Percentiles rank a stretch among this genome's conserved stretches.
Conservation (phyloP, 345 rosid species). For the Salix arbutifolia region DNA sequence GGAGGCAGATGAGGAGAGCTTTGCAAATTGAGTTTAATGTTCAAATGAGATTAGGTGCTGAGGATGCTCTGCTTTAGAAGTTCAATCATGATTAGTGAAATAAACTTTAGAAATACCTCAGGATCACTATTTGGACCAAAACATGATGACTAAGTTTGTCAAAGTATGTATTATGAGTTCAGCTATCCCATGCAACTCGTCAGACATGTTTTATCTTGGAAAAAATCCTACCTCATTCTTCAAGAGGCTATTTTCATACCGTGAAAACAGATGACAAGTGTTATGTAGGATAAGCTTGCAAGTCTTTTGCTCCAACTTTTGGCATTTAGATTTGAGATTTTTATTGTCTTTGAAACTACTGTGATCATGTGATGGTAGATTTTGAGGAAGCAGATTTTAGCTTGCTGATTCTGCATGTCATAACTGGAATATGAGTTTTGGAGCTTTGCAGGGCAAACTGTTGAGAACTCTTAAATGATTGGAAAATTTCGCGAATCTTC, state of each 20-base stretch:
- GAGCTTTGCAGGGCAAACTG: not conserved
- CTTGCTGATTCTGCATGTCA: not conserved
- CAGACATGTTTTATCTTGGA: not conserved
- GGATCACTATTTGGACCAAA: no score
- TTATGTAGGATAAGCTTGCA: not conserved
- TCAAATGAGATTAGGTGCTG: not conserved
- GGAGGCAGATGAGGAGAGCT: not conserved
- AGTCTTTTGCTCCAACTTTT: not conserved
- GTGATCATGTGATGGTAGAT: not conserved
- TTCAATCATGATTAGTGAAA: not conserved
- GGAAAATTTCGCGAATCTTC: not conserved
- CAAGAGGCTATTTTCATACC: not conserved
- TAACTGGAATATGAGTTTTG: not conserved
- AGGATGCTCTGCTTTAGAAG: not conserved
- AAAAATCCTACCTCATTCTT: not conserved
- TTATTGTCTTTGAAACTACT: not conserved
- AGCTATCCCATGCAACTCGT: no score
- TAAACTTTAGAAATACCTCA: not conserved
- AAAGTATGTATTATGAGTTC: no score
- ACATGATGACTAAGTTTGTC: no score
- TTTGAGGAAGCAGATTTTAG: not conserved
- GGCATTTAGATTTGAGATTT: not conserved
- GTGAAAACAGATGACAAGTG: not conserved
- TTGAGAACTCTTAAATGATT: not conserved
- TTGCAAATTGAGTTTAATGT: not conserved